A percentile compares a stretch with the other conserved stretches of the same genome.
Conservation (phyloP, 1,284 basidiomycete species). For the Trametes polyzona region DNA sequence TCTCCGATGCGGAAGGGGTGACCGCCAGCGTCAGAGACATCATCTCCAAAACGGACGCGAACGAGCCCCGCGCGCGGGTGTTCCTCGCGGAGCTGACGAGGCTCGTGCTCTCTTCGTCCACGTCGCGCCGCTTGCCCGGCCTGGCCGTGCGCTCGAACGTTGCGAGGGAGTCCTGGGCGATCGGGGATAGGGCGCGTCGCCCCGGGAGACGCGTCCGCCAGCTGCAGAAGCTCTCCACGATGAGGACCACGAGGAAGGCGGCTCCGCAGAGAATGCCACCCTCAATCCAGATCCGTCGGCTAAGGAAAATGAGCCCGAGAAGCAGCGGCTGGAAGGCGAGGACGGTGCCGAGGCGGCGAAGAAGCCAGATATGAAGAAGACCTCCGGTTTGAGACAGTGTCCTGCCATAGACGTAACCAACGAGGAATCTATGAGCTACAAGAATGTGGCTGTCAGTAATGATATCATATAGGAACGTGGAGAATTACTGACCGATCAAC, state of each 20-base stretch:
- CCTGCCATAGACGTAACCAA: conserved; percentile 75
- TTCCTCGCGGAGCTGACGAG: conserved; percentile 53
- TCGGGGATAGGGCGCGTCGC: conserved; percentile 52
- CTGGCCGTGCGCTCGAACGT: conserved; percentile 52
- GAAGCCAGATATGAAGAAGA: conserved; percentile 71
- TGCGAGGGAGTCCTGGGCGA: conserved; percentile 60
- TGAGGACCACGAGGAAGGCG: conserved; percentile 54
- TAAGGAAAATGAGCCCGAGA: conserved; percentile 72
- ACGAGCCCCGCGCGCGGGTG: conserved; percentile 59
- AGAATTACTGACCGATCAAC: conserved; percentile 57
- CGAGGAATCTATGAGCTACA: conserved; percentile 72
- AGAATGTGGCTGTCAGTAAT: neutral
- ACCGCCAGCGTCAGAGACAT: conserved; percentile 77
- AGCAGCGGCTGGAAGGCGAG: conserved; percentile 73
- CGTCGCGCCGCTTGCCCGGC: conserved; percentile 38
- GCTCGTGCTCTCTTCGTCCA: conserved; percentile 56
- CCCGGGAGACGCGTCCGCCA: conserved; percentile 55
- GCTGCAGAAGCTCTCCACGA: conserved; percentile 60
- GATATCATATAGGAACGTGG: neutral
- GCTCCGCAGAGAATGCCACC: conserved; percentile 64
- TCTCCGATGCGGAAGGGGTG: conserved; percentile 60
- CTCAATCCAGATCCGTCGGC: conserved; percentile 68
- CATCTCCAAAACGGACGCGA: conserved; percentile 80
- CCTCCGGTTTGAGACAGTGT: conserved; percentile 75
- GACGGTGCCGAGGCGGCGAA: conserved; percentile 69